Evolutionary conservation across 1,139 yeast species (phyloP), one percentile per base, ranked within the genome.

Genomic region (Diutina scorzettiae): DNA sequence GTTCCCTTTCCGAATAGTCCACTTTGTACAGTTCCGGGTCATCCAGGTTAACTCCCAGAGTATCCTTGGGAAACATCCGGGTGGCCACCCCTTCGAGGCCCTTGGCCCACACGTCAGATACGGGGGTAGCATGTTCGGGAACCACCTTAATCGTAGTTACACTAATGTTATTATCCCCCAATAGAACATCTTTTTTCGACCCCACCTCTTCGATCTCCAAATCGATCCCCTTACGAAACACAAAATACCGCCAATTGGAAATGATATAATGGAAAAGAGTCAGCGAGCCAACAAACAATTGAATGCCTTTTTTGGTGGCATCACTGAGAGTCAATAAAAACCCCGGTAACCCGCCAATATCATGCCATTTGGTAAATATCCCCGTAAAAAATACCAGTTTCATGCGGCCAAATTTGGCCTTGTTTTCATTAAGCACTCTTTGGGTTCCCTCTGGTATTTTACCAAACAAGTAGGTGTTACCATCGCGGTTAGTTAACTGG

Each of bases 291-390:
- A 68, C 55, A 46, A 57, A 66, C 2, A 69, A 62, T 23, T 63
- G 64, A 24, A 68, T 57, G 29, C 64, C 63, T 40, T 71, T 71
- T 44, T 73, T 71, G 1, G 89, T 89, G 47, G 85, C 82, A 51
- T 86, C 96, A 43, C 87, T 79, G n/a, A 83, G 67, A 0, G 96
- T 86, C 44, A 91, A 62, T 43, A 89, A 75, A 51, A 86, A 63
- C 0, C 98, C 98, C 0, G 97, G 96, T 11, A 91, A 60, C 0
- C 98, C 98, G 11, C 95, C 89, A 5, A 87, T 63, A 19, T 79
- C 71, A 5, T 71, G 59, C 96, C 96, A 89, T 11, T 61, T 48
- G 42, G 69, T 63, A 12, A 83, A 50, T 12, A 65, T 66, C 2
- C 98, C 98, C 0, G 95, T 78, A 6, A 89, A 54, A 52, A 85